Conservation (phyloP, 169 alveolate genomes). For the Plasmodium coatneyi region DNA sequence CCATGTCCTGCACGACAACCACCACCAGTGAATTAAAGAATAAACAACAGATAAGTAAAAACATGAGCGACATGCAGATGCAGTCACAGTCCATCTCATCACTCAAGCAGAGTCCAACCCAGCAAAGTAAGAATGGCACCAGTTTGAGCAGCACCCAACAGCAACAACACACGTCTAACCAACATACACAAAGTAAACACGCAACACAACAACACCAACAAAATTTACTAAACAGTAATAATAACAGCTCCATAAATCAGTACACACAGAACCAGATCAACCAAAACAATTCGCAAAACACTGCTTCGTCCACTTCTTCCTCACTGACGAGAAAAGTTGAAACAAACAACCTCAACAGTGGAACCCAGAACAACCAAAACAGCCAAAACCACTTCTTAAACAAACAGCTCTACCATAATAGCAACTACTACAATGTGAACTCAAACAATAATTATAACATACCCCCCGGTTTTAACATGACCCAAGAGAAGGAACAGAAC, state of each 20-base stretch:
- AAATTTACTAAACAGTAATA: conserved; percentile 2
- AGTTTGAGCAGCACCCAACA: not conserved
- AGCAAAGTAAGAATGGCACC: conserved; percentile 22
- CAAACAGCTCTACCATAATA: conserved; percentile 42
- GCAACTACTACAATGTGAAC: conserved; percentile 37
- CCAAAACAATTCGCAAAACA: conserved; percentile 57
- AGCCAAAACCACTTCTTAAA: conserved; percentile 25
- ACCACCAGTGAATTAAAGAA: conserved; percentile 39
- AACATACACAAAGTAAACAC: conserved; percentile 31
- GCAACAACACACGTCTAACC: conserved; percentile 2
- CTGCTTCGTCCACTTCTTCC: conserved; percentile 68
- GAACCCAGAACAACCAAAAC: conserved; percentile 26
- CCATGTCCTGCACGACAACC: conserved; percentile 18
- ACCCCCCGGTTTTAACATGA: conserved; percentile 58
- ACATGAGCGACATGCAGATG: conserved; percentile 40
- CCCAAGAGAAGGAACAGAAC: conserved; percentile 71
- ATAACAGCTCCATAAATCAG: conserved; percentile 43
- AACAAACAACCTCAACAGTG: conserved; percentile 32
- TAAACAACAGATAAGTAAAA: conserved; percentile 58
- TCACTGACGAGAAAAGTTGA: conserved; percentile 60
- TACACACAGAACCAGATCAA: conserved; percentile 43
- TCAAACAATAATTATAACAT: conserved; percentile 29
- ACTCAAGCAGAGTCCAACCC: conserved; percentile 16
- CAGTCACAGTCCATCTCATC: conserved; percentile 18
- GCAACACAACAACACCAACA: conserved; percentile 52